A percentile compares a stretch with the other conserved stretches of the same genome.
Conservation (phyloP, 2,329 filamentous ascomycete genomes). For the Emmonsia crescens region DNA sequence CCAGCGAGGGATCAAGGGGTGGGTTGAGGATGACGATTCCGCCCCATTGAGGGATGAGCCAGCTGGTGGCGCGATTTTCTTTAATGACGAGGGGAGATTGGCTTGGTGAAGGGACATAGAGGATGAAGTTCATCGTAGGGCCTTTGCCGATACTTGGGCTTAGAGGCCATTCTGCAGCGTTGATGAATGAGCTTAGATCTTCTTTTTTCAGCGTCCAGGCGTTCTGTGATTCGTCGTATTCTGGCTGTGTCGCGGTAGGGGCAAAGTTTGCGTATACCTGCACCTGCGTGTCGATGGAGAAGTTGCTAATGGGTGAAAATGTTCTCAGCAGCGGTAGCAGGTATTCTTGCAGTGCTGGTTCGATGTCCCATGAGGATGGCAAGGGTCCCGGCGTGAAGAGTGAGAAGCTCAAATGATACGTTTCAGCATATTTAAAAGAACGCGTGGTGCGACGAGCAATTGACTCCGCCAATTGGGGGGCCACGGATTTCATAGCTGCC, state of each 20-base stretch:
- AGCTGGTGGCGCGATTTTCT: slow-evolving; percentile 57
- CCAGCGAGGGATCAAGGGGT: slow-evolving; percentile 17
- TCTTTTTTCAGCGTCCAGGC: slow-evolving; percentile 66
- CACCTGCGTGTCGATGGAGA: slow-evolving; percentile 91
- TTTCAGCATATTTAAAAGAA: slow-evolving; percentile 82
- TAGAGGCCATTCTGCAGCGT: slow-evolving; percentile 93
- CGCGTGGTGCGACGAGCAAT: slow-evolving; percentile 62
- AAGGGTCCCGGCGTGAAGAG: slow-evolving; percentile 69
- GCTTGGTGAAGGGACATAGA: slow-evolving; percentile 68
- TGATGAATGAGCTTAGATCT: slow-evolving; percentile 88
- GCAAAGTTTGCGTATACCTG: slow-evolving; percentile 74
- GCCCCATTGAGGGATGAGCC: slow-evolving; percentile 96
- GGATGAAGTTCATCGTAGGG: slow-evolving; percentile 89
- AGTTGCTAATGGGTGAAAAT: slow-evolving; percentile 77
- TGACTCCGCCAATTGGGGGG: slow-evolving; percentile 44
- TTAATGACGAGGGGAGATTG: slow-evolving; percentile 51
- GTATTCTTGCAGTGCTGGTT: slow-evolving; percentile 67
- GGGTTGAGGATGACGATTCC: slow-evolving; percentile 59
- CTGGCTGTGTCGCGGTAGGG: slow-evolving; percentile 48
- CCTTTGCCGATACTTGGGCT: slow-evolving; percentile 87
- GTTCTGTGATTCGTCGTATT: slow-evolving; percentile 42
- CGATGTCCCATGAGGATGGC: slow-evolving; percentile 86
- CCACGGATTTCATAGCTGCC: slow-evolving; percentile 27
- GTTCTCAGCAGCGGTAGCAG: slow-evolving; percentile 71
- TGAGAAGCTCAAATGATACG: slow-evolving; percentile 92